phyloP scores from a whole-genome alignment of 768 basidiomycete genomes.

The Mycena sanguinolenta region DNA sequence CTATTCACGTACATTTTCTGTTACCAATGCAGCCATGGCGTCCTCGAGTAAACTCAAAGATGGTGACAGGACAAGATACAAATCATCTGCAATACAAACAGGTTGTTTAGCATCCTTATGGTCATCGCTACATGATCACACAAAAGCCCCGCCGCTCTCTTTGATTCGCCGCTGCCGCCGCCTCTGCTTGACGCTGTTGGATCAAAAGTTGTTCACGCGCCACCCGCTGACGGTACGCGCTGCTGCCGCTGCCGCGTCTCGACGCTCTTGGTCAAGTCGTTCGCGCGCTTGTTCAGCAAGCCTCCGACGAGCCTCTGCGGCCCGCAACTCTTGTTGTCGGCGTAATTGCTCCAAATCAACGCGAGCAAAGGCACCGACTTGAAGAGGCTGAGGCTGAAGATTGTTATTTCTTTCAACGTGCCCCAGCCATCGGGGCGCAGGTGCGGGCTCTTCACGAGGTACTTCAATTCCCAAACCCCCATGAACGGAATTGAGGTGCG shows the following conservation, averaged over 20 bases:
- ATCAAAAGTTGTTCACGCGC: not conserved
- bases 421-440: not conserved
- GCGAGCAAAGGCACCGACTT: not conserved
- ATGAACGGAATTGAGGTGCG: slow-evolving; percentile 49
- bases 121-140: too few relatives aligned
- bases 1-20: too few relatives aligned
- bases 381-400: not conserved
- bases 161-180: slow-evolving; percentile 2
- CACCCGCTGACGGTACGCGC: not conserved
- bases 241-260: not conserved
- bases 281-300: not conserved
- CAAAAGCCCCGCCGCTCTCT: not conserved
- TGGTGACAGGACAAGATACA: too few relatives aligned
- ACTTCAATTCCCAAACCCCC: slow-evolving; percentile 32
- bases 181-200: slow-evolving; percentile 9
- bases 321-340: not conserved
- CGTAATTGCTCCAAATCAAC: not conserved
- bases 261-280: not conserved
- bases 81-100: not conserved
- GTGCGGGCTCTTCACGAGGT: slow-evolving; percentile 24
- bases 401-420: not conserved
- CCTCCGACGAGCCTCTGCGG: not conserved
- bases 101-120: not conserved
- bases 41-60: too few relatives aligned
- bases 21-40: too few relatives aligned